Evolutionary conservation across 2,329 filamentous ascomycete species (phyloP).

Genomic region (Phyllosticta citribraziliensis): DNA sequence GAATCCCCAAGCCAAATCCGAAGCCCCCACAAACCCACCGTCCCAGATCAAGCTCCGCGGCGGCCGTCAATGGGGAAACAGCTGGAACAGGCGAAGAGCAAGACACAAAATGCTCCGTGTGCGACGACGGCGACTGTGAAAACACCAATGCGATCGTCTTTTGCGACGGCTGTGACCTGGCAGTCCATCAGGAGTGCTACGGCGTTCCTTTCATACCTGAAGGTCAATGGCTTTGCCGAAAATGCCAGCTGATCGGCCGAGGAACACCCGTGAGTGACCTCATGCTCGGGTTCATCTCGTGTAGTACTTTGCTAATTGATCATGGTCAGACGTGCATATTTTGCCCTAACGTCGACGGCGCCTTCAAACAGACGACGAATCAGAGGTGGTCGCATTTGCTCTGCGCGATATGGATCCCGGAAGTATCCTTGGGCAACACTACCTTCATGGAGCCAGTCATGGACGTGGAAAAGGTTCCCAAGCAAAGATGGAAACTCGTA

Average conservation of each 20-base stretch:
- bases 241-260: conserved; percentile 89
- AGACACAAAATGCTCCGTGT: conserved; percentile 94
- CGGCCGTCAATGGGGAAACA: conserved; percentile 88
- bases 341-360: conserved; percentile 93
- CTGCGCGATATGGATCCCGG: conserved; percentile 97
- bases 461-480: conserved; percentile 95
- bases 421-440: conserved; percentile 88
- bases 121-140: conserved; percentile 98
- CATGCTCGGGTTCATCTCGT: neutral
- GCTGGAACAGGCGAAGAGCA: conserved; percentile 76
- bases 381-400: conserved; percentile 95
- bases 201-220: conserved; percentile 98
- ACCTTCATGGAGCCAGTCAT: conserved; percentile 98
- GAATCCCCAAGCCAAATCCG: conserved; percentile 89
- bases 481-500: conserved; percentile 77
- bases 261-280: conserved; percentile 61
- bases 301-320: conserved; percentile 12
- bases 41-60: conserved; percentile 85
- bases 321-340: conserved; percentile 75
- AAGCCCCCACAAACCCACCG: conserved; percentile 92
- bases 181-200: conserved; percentile 97
- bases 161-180: conserved; percentile 93
- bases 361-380: conserved; percentile 95
- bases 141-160: conserved; percentile 99
- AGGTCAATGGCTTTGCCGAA: conserved; percentile 94